A percentile compares a stretch with the other conserved stretches of the same genome.
These are phyloP conservation scores for Coemansia sp. DNA, from an alignment of 192 early-diverging fungal genomes.

Conservation along the genomic window DNA sequence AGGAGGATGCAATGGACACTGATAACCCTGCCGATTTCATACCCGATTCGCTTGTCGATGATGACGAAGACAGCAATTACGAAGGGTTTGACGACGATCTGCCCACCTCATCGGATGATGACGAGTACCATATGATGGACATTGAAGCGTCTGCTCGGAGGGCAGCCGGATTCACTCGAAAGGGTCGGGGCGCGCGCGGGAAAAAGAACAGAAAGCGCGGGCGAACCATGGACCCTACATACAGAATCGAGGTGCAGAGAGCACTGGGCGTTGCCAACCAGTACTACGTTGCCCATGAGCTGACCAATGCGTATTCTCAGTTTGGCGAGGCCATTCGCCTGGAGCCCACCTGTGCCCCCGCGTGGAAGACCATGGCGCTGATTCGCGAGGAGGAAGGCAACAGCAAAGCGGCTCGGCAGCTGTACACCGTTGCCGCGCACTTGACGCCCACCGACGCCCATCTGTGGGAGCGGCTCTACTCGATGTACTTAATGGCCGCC, in stretches of 20 bases:
- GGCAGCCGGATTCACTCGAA: constrained; percentile 17
- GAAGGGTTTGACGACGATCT: constrained; percentile 21
- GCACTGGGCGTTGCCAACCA: constrained; percentile 80
- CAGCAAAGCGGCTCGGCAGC: constrained; percentile 68
- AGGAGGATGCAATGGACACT: constrained; percentile 6
- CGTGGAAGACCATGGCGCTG: constrained; percentile 90
- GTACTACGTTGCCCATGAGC: constrained; percentile 71
- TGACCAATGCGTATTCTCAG: constrained; percentile 69
- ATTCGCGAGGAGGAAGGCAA: constrained; percentile 89
- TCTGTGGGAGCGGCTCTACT: constrained; percentile 84
- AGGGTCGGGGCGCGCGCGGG: background rate
- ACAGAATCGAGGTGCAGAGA: constrained; percentile 58
- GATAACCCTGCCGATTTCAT: background rate
- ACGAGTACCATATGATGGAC: constrained; percentile 25
- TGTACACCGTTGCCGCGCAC: constrained; percentile 91
- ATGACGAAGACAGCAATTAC: constrained; percentile 50
- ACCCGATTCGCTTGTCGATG: constrained; percentile 13
- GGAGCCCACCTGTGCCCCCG: constrained; percentile 70
- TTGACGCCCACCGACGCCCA: constrained; percentile 69
- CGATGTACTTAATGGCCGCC: constrained; percentile 65
- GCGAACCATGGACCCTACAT: background rate
- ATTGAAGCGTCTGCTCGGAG: constrained; percentile 20
- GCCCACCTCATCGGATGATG: constrained; percentile 11
- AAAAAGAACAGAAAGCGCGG: background rate
- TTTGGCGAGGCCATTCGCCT: constrained; percentile 80